Conservation (phyloP, 179 eudicot genomes). For the Kewa caespitosa region DNA sequence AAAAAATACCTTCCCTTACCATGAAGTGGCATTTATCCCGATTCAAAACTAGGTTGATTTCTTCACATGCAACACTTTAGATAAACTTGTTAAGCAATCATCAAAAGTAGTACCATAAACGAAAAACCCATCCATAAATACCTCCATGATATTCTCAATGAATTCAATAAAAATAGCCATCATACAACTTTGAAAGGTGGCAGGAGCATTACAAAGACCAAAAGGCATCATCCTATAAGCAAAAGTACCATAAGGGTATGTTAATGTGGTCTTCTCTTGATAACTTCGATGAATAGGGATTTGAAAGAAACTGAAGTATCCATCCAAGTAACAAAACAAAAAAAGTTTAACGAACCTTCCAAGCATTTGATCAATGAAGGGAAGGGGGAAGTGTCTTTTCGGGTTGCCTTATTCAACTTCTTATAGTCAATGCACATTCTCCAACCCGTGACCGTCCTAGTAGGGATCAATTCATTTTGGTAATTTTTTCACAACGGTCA, state of each 20-base stretch:
- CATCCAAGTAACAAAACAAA: not conserved
- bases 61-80: not conserved
- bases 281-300: not conserved
- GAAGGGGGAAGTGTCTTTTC: not conserved
- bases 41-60: not conserved
- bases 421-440: not conserved
- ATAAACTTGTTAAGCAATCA: not conserved
- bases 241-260: not conserved
- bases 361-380: not conserved
- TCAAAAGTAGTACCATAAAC: not conserved
- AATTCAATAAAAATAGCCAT: not conserved
- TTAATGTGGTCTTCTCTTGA: not conserved
- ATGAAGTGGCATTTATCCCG: not conserved
- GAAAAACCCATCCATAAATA: not conserved
- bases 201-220: not conserved
- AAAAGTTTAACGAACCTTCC: not conserved
- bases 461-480: not conserved
- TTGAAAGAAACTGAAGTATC: not conserved
- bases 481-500: not conserved
- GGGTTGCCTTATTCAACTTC: not conserved
- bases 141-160: not conserved
- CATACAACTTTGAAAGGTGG: not conserved
- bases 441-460: not conserved
- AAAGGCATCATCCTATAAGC: not conserved
- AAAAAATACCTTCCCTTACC: not conserved